Evolutionary conservation across 805 yeast species (phyloP).

Genomic region (Yueomyces sp.): DNA sequence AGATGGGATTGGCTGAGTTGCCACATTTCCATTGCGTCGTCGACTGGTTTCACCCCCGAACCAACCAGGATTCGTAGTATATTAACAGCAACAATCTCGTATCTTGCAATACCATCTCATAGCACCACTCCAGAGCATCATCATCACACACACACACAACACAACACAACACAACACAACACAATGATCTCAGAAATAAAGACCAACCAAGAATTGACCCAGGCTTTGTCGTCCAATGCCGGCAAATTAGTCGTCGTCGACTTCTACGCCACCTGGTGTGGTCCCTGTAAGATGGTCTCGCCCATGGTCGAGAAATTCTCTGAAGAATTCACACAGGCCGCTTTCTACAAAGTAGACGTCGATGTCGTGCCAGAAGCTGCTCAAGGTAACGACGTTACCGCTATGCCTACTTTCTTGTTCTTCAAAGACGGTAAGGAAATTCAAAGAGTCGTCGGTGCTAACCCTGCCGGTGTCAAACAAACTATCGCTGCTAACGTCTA

Average conservation of each 20-base stretch:
- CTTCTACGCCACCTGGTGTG: conserved; percentile 77
- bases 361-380: conserved; percentile 73
- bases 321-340: conserved; percentile 41
- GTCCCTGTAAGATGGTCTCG: conserved; percentile 96
- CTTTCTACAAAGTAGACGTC: conserved; percentile 84
- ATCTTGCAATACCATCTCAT: neutral
- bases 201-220: conserved; percentile 48
- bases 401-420: conserved; percentile 60
- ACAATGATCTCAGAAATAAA: conserved; percentile 42
- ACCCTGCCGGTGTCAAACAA: conserved; percentile 71
- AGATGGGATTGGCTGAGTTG: no score
- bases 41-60: no score
- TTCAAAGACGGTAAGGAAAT: conserved; percentile 75
- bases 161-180: conserved; percentile 4
- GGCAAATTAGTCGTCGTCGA: conserved; percentile 81
- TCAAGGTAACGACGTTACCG: conserved; percentile 42
- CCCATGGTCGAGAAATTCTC: conserved; percentile 82
- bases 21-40: no score
- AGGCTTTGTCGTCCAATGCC: conserved; percentile 42
- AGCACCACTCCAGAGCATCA: neutral
- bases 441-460: conserved; percentile 78
- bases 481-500: conserved; percentile 42
- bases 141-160: neutral
- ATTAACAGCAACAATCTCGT: neutral
- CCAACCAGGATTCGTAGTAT: no score